phyloP scores from a whole-genome alignment of 1,284 basidiomycete genomes.

The Irpex rosettiformis region DNA sequence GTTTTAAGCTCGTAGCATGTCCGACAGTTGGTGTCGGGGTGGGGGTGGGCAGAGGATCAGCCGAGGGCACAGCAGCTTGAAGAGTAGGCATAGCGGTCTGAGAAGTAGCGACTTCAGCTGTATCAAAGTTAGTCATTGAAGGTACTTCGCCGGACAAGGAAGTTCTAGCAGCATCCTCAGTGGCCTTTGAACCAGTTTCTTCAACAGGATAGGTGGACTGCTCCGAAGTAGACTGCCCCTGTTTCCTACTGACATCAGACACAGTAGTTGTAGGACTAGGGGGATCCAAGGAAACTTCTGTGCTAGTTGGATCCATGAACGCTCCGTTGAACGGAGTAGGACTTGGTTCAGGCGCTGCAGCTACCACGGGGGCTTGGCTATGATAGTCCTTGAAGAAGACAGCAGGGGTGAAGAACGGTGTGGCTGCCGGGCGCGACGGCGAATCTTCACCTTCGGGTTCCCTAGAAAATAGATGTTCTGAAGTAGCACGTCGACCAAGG shows the following conservation, averaged over 20 bases:
- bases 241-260: background rate
- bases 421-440: constrained; percentile 3
- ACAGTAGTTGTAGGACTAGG: background rate
- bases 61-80: background rate
- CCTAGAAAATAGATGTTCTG: background rate
- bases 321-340: background rate
- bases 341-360: background rate
- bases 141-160: background rate
- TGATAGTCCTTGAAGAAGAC: constrained; percentile 13
- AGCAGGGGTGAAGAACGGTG: constrained; percentile 13
- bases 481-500: background rate
- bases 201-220: too few species aligned
- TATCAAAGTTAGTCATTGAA: background rate
- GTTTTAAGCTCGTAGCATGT: background rate
- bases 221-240: background rate
- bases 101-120: background rate
- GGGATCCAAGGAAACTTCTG: background rate
- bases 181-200: background rate
- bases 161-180: background rate
- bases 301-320: background rate
- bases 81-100: background rate
- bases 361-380: constrained; percentile 1
- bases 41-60: background rate
- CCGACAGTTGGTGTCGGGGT: background rate
- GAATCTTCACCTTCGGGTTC: background rate